Evolutionary conservation across 2,329 filamentous ascomycete genomes (phyloP), one percentile per base, ranked within the genome.

Genomic region (Anthostomella pinea): DNA sequence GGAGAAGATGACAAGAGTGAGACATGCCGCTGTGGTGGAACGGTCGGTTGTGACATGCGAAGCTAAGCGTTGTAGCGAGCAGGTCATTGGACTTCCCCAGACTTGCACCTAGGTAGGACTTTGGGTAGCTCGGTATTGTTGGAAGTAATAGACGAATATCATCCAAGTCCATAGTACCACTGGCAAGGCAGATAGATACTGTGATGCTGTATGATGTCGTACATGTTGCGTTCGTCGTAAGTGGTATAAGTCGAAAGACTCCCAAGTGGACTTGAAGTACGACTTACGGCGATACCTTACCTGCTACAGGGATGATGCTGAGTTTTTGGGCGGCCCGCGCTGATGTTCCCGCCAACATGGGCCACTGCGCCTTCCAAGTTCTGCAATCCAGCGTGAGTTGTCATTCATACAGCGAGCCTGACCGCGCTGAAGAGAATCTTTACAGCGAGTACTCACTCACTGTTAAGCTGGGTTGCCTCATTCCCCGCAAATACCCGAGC

Each of bases 21-120:
- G 57, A 59, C 57, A 60, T 56, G 48, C 53, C 46, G 43, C 37
- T 51, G 44, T 27, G 28, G 51, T 51, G 49, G 45, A 41, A 46
- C 45, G 41, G 37, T 51, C 56, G 29, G 60, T 63, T 63, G 49
- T 64, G 54, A 39, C 42, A 20, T 23, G 29, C 29, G 29, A 31
- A 31, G 29, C 17, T 21, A 20, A 31, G 29, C 29, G 27, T 15
- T 11, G 21, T 8, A 23, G 10, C 16, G n/a, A n/a, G n/a, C n/a
- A n/a, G n/a, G n/a, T n/a, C n/a, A n/a, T n/a, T n/a, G n/a, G n/a
- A n/a, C n/a, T n/a, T n/a, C n/a, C n/a, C n/a, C n/a, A n/a, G n/a
- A n/a, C n/a, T n/a, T n/a, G n/a, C n/a, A n/a, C n/a, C n/a, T n/a
- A n/a, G n/a, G n/a, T n/a, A n/a, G n/a, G n/a, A n/a, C n/a, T n/a